phyloP scores from a whole-genome alignment of 139 green algal species.

The Zygnema circumcarinatum region DNA sequence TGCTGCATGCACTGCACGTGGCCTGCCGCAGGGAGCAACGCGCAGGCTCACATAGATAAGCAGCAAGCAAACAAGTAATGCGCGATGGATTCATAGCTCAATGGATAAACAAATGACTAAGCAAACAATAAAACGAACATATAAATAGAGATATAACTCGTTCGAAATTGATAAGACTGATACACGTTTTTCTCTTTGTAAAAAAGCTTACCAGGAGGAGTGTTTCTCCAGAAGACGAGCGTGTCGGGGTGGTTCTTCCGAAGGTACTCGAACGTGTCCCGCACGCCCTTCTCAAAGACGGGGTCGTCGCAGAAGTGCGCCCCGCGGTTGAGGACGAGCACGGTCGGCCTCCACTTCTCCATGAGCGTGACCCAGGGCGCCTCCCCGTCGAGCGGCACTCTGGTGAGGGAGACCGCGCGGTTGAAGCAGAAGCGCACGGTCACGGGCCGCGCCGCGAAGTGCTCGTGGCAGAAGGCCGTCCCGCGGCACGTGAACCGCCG shows the following conservation, averaged over 20 bases:
- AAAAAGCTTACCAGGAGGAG: conserved; percentile 14
- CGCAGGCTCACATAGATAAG: background rate
- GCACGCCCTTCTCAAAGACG: conserved; percentile 1
- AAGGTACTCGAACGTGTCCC: background rate
- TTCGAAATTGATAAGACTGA: no score
- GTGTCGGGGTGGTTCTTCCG: background rate
- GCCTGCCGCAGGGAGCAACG: background rate
- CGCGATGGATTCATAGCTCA: no score
- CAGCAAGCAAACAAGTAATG: background rate
- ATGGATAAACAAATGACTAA: no score
- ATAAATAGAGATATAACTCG: no score
- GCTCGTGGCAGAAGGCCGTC: background rate
- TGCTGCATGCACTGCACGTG: conserved; percentile 5
- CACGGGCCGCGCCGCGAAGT: background rate
- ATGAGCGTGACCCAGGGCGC: background rate
- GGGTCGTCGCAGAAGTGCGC: conserved; percentile 1
- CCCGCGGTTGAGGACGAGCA: conserved; percentile 20
- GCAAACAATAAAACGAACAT: no score
- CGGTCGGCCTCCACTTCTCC: background rate
- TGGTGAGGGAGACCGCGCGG: background rate
- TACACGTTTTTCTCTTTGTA: no score
- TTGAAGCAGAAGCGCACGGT: background rate
- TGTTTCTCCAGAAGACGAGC: conserved; percentile 22
- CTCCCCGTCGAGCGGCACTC: background rate
- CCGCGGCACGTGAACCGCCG: background rate